Evolutionary conservation across 2,329 filamentous ascomycete genomes (phyloP), one percentile per base, ranked within the genome.

Genomic region (Penicillium sp.): DNA sequence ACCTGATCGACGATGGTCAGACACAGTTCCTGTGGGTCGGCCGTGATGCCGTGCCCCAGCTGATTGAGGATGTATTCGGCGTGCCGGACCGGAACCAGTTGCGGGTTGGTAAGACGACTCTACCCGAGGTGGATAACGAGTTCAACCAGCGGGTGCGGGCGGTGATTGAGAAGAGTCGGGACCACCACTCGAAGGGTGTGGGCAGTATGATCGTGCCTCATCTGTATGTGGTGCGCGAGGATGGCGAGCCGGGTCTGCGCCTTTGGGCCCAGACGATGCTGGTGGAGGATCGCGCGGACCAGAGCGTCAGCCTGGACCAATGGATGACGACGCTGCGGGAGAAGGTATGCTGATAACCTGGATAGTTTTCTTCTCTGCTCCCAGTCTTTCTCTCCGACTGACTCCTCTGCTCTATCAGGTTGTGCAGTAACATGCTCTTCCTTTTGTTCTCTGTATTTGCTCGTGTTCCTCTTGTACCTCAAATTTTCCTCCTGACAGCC

Each of bases 21-120:
- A 97, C 92, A 6, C 95, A 99, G 76, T 99, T 99, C 84, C 80
- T 99, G 52, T 99, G 95, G 95, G 85, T 98, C 22, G 95, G 95
- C 14, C 88, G 93, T 38, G 94, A 99, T 68, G 90, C 94, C 1
- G 92, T 99, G 30, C 92, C 93, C 1, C 92, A 96, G 73, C 84
- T 99, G 35, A 82, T 98, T 43, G 79, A 85, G 55, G 95, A 99
- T 71, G 94, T 98, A 6, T 99, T 99, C 75, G 94, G 93, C 26
- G 84, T 95, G 11, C 84, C 89, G 49, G 93, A 97, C 78, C 88
- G 91, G 73, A 88, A 87, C 42, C 89, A 92, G 73, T 82, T 99
- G 63, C 93, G 92, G 67, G 92, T 97, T 65, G 95, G 95, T 76
- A 99, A 99, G 84, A 89, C 89, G 26, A 87, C 88, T 4, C 78